These are phyloP conservation scores for Lipomyces anomalus DNA, from an alignment of 805 yeast species.

Conservation along the genomic window DNA sequence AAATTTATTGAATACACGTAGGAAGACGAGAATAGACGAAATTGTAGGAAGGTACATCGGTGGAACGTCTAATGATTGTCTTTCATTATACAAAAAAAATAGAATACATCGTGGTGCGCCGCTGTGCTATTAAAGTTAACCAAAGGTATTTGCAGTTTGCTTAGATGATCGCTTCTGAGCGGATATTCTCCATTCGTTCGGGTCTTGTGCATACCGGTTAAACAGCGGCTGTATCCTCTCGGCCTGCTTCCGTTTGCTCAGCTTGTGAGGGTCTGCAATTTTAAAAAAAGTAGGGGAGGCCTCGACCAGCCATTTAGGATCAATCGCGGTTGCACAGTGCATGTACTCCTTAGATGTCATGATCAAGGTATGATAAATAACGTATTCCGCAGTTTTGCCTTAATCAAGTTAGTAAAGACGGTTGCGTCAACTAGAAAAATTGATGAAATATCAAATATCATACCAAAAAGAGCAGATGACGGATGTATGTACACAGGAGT, in stretches of 20 bases:
- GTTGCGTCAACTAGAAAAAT: too few species aligned
- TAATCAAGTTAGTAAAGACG: too few species aligned
- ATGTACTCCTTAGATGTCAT: constrained; percentile 83
- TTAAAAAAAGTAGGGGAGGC: constrained; percentile 75
- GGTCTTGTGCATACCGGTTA: constrained; percentile 53
- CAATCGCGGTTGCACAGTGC: constrained; percentile 65
- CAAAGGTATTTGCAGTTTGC: constrained; percentile 25
- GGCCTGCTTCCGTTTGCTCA: constrained; percentile 48
- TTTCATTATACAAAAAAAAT: not conserved
- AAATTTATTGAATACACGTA: too few species aligned
- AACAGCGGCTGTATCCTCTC: constrained; percentile 71
- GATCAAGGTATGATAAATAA: constrained; percentile 78
- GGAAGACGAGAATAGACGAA: too few species aligned
- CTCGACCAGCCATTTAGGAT: constrained; percentile 66
- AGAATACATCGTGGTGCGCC: not conserved
- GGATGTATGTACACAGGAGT: constrained; percentile 72
- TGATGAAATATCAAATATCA: too few species aligned
- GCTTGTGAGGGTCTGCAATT: constrained; percentile 46
- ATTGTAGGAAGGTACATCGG: not conserved
- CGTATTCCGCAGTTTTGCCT: constrained; percentile 68
- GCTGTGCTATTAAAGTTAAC: constrained; percentile 5
- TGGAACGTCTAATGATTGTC: not conserved
- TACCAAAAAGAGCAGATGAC: constrained; percentile 65
- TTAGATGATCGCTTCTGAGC: constrained; percentile 30
- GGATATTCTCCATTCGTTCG: constrained; percentile 73